Conservation (phyloP, 225 moss, liverwort and hornwort genomes). For the Bryum argenteum region DNA sequence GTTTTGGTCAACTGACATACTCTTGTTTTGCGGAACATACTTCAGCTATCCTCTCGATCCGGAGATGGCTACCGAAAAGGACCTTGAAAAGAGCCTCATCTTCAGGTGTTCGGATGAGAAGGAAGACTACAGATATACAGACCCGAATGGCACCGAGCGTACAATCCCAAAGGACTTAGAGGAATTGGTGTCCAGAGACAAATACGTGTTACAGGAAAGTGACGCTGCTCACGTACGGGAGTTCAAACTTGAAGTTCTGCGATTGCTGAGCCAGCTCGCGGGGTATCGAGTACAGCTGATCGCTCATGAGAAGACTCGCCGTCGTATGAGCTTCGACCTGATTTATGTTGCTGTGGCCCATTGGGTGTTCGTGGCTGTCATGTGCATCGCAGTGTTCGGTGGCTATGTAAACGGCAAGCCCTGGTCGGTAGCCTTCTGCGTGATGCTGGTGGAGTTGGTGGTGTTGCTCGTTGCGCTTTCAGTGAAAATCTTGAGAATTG, state of each 20-base stretch:
- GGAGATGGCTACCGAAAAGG: too few relatives aligned
- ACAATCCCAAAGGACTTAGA: background rate
- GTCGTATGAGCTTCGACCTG: slow-evolving; percentile 11
- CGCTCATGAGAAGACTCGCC: background rate
- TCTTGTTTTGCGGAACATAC: too few relatives aligned
- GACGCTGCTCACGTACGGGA: background rate
- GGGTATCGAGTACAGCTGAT: background rate
- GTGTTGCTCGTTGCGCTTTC: background rate
- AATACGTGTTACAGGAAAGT: background rate
- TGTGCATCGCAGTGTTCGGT: slow-evolving; percentile 8
- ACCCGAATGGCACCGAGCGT: background rate
- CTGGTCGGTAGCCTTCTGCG: background rate
- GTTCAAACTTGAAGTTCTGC: background rate
- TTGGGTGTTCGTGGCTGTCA: background rate
- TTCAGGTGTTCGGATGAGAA: background rate
- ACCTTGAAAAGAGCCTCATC: background rate
- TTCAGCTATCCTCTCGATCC: too few relatives aligned
- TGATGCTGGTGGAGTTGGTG: background rate
- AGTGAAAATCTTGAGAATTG: slow-evolving; percentile 3
- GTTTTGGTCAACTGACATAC: too few relatives aligned
- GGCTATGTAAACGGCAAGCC: slow-evolving; percentile 19
- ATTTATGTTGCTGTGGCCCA: background rate
- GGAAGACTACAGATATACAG: background rate
- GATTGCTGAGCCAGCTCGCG: background rate
- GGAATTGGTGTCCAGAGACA: background rate